Percentiles rank a stretch among this genome's conserved stretches.
phyloP scores from a whole-genome alignment of 192 early-diverging fungal genomes.

The Umbelopsis sp. region DNA sequence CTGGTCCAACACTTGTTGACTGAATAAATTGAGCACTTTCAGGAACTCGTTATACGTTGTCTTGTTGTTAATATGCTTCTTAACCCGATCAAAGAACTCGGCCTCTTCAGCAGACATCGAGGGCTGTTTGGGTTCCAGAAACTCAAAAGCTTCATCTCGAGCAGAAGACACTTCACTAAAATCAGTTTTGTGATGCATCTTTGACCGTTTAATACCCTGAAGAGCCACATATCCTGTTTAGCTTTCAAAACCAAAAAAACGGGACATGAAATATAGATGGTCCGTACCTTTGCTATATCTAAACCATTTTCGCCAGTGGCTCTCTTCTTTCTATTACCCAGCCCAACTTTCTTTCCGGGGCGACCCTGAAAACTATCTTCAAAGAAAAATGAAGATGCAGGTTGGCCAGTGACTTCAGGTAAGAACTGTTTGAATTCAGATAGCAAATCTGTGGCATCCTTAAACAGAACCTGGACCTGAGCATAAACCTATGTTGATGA shows the following conservation, averaged over 20 bases:
- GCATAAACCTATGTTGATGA: constrained; percentile 73
- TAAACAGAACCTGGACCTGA: constrained; percentile 91
- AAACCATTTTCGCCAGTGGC: constrained; percentile 32
- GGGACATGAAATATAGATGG: not conserved
- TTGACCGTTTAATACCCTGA: constrained; percentile 20
- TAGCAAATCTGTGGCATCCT: constrained; percentile 83
- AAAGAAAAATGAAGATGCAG: constrained; percentile 43
- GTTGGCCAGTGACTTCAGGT: constrained; percentile 80
- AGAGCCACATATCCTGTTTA: not conserved
- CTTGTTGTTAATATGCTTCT: constrained; percentile 84
- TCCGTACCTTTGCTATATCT: constrained; percentile 19
- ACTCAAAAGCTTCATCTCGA: not conserved
- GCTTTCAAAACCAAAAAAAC: not conserved
- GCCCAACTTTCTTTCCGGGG: constrained; percentile 25
- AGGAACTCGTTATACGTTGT: constrained; percentile 94
- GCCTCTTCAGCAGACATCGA: constrained; percentile 76
- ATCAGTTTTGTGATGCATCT: constrained; percentile 27
- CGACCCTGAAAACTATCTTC: constrained; percentile 43
- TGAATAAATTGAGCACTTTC: constrained; percentile 93
- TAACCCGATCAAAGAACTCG: constrained; percentile 93
- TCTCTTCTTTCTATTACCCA: constrained; percentile 34
- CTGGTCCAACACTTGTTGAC: constrained; percentile 89
- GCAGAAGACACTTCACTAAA: constrained; percentile 21
- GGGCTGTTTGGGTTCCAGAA: constrained; percentile 34
- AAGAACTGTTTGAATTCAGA: constrained; percentile 99